These are phyloP conservation scores for Exophiala bonariae DNA, from an alignment of 2,329 filamentous ascomycete species.

Conservation along the genomic window DNA sequence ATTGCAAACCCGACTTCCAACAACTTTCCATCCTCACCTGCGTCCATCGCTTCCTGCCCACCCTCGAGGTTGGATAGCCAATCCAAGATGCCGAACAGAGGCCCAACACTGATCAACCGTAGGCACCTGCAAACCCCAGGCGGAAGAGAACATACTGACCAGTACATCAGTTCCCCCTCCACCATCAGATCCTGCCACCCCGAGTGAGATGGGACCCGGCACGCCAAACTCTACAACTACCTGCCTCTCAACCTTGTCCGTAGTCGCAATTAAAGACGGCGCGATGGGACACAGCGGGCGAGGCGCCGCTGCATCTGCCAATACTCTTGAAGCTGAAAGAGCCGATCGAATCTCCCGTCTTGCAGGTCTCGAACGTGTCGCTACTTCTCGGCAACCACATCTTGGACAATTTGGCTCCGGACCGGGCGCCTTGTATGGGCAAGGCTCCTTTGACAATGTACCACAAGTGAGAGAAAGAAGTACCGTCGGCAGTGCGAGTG, in stretches of 20 bases:
- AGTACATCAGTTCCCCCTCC: constrained; percentile 73
- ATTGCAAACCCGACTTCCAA: background rate
- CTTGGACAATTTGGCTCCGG: constrained; percentile 38
- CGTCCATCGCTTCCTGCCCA: background rate
- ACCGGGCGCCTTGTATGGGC: constrained; percentile 19
- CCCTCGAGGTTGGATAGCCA: background rate
- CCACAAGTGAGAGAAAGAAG: constrained; percentile 75
- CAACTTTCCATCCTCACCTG: background rate
- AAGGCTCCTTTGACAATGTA: constrained; percentile 69
- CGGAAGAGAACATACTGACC: background rate
- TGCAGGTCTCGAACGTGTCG: constrained; percentile 84
- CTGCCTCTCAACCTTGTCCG: constrained; percentile 86
- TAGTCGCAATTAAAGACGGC: constrained; percentile 94
- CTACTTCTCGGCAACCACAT: constrained; percentile 63
- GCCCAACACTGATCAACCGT: constrained; percentile 25
- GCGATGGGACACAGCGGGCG: constrained; percentile 72
- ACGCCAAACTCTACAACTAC: constrained; percentile 92
- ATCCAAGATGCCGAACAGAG: constrained; percentile 23
- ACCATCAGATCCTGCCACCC: constrained; percentile 79
- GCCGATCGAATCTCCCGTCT: constrained; percentile 94
- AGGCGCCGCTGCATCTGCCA: constrained; percentile 60
- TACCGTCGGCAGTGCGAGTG: constrained; percentile 87
- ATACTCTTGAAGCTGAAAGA: constrained; percentile 84
- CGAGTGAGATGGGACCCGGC: constrained; percentile 83
- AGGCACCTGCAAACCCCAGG: constrained; percentile 1